phyloP scores from a whole-genome alignment of 139 green algal genomes.

The Chlamydomonas sp. region DNA sequence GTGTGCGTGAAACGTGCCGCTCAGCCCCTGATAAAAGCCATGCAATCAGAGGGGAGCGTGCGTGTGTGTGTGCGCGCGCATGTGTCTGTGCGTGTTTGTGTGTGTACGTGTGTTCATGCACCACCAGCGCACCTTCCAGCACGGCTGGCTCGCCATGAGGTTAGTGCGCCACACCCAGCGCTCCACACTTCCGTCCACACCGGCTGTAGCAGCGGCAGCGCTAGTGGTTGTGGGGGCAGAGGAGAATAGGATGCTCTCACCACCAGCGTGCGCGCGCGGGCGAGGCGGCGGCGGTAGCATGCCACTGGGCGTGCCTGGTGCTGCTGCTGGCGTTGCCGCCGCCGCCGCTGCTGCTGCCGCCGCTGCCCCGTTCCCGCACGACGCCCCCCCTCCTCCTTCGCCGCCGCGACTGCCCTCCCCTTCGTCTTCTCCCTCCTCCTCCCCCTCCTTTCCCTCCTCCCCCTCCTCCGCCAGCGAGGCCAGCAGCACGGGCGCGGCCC shows the following conservation, averaged over 20 bases:
- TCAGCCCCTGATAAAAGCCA: neutral
- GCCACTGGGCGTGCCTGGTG: no score
- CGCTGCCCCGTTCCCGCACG: no score
- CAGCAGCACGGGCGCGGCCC: no score
- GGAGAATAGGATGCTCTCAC: no score
- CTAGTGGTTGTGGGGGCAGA: no score
- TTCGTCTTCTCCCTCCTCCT: neutral
- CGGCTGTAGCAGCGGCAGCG: neutral
- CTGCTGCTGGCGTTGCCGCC: no score
- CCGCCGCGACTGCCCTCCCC: neutral
- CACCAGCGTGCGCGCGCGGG: no score
- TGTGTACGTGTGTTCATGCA: conserved; percentile 37
- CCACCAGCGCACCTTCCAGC: conserved; percentile 86
- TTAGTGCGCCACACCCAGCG: conserved; percentile 71
- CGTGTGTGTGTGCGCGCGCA: neutral
- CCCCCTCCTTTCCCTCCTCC: no score
- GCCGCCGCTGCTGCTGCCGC: no score
- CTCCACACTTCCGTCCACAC: neutral
- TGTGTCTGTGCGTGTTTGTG: neutral
- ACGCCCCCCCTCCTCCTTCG: no score
- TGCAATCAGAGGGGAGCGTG: neutral
- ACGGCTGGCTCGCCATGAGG: conserved; percentile 48
- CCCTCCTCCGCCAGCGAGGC: no score
- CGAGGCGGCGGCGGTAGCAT: no score
- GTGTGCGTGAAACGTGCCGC: neutral